Base-by-base conservation (phyloP, 192 early-diverging fungal genomes). In the Linnemannia elongata region DNA sequence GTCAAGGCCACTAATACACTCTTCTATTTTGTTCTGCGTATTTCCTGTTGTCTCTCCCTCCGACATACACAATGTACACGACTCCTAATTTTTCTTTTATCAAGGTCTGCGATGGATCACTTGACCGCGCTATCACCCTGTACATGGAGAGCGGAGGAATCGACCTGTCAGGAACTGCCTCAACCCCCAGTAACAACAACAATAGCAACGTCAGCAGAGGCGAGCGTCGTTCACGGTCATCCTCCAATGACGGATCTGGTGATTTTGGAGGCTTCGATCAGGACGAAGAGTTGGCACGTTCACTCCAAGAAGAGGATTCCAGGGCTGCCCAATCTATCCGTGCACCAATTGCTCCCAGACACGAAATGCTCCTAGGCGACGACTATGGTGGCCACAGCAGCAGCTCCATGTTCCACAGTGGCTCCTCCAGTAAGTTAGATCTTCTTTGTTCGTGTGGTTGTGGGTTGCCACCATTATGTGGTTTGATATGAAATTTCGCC, bases 321-420 rank as follows among this genome's bases (percentile, higher is more conserved):
- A 78, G 72, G 47, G 69, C 80, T 57, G 72, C 79, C 15, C 52
- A 44, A 36, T 78, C 73, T 54, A 93, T 97, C 22, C 91, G 97
- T 66, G 95, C 97, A 9, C 97, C 97, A 0, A 97, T 99, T 81
- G 96, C 97, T 1, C 91, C 97, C 0, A 94, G 90, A 44, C 89
- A 93, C 35, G 97, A 97, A 69, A 94, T 96, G 54, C 88, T 97
- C 20, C 90, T 95, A 20, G 95, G 94, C 38, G 95, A 94, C 30
- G 91, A 87, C 30, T 73, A 77, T 24, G 76, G 76, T 76, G 79
- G 75, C 38, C 35, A 72, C 24, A 69, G 57, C 30, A 24, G 63
- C 17, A n/a, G 68, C 1, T 57, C 78, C 27, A 69, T 82, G 36
- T 82, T 76, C 72, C 60, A 66, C 60, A 75, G 73, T 24, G 74